Conservation (phyloP, 768 basidiomycete species). For the Trametes gibbosa region DNA sequence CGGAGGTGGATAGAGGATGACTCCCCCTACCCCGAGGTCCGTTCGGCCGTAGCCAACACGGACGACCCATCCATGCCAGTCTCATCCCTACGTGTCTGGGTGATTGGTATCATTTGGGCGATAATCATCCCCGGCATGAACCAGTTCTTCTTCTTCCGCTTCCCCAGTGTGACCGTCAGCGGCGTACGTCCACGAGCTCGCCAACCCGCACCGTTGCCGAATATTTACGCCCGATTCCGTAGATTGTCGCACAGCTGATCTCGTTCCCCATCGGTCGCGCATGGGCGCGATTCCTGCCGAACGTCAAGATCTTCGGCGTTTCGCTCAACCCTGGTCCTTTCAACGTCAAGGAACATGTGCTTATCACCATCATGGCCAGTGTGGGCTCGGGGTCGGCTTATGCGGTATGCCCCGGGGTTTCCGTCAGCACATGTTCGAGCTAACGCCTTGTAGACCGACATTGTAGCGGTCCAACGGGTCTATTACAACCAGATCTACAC, state of each 20-base stretch:
- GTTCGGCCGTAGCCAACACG: constrained; percentile 55
- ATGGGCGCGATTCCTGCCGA: constrained; percentile 53
- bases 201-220: not conserved
- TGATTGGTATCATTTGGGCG: constrained; percentile 53
- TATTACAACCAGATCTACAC: constrained; percentile 59
- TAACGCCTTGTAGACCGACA: constrained; percentile 47
- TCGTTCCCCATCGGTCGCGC: constrained; percentile 66
- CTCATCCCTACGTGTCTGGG: constrained; percentile 41
- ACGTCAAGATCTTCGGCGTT: constrained; percentile 54
- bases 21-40: constrained; percentile 31
- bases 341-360: constrained; percentile 53
- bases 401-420: constrained; percentile 33
- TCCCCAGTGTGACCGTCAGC: constrained; percentile 62
- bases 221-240: not conserved
- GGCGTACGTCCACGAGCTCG: constrained; percentile 32
- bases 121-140: constrained; percentile 60
- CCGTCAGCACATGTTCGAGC: not conserved
- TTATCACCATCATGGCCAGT: constrained; percentile 46
- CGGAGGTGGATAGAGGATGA: constrained; percentile 22
- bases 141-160: constrained; percentile 78
- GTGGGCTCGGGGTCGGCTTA: constrained; percentile 41
- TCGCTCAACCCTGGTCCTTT: constrained; percentile 75
- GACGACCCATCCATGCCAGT: constrained; percentile 61
- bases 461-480: constrained; percentile 69
- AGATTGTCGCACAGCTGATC: constrained; percentile 70